Conservation (phyloP, 1,284 basidiomycete species). For the Pascua guehoae region DNA sequence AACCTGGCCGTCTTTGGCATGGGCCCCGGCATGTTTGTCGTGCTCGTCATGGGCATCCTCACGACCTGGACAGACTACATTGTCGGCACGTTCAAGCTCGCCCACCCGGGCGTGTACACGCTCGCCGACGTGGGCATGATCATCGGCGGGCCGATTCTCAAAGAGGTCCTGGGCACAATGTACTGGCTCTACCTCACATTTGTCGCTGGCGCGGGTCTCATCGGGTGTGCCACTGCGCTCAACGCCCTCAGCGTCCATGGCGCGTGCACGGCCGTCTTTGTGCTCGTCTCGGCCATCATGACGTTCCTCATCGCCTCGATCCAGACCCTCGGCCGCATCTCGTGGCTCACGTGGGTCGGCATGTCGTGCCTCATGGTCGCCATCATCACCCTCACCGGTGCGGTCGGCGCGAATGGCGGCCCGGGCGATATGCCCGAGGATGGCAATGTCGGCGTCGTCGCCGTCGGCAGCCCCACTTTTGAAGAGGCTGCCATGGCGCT, state of each 20-base stretch:
- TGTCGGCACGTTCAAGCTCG: slow-evolving; percentile 36
- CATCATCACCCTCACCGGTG: slow-evolving; percentile 32
- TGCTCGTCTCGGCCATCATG: slow-evolving; percentile 20
- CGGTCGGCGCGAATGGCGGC: slow-evolving; percentile 35
- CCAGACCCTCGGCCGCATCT: slow-evolving; percentile 34
- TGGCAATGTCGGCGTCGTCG: slow-evolving; percentile 27
- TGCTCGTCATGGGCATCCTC: slow-evolving; percentile 41
- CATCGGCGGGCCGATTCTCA: slow-evolving; percentile 4
- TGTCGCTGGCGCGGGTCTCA: slow-evolving; percentile 4
- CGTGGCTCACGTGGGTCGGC: slow-evolving; percentile 34
- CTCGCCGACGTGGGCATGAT: slow-evolving; percentile 29
- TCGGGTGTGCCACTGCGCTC: slow-evolving; percentile 22
- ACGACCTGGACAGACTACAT: slow-evolving; percentile 22
- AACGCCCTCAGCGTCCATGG: slow-evolving; percentile 35
- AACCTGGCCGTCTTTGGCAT: slow-evolving; percentile 29
- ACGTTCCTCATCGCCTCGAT: slow-evolving; percentile 29
- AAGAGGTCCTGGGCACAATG: no score
- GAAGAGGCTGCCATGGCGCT: slow-evolving; percentile 22
- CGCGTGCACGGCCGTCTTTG: slow-evolving; percentile 34
- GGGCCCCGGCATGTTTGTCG: slow-evolving; percentile 56
- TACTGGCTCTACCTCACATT: slow-evolving; percentile 14
- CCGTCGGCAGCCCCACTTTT: slow-evolving; percentile 21
- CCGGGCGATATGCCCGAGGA: slow-evolving; percentile 34
- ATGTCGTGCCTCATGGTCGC: slow-evolving; percentile 34
- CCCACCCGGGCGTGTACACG: slow-evolving; percentile 34